These are phyloP conservation scores for Coemansia sp. DNA, from an alignment of 192 early-diverging fungal genomes.

Conservation along the genomic window DNA sequence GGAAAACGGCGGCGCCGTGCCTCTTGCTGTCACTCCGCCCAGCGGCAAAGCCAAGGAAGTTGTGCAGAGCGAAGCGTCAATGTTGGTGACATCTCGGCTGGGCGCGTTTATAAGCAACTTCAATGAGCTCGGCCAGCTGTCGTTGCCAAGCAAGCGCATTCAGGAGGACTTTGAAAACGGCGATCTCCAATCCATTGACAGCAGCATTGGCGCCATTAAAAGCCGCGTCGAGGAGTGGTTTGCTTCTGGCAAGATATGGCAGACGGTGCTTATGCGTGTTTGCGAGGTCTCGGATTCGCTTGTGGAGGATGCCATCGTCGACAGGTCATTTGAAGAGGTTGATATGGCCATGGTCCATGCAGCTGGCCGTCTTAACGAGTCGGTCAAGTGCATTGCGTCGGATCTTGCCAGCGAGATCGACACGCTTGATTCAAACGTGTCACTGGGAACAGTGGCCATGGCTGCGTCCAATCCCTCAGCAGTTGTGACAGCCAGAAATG, in stretches of 20 bases:
- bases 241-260: conserved; percentile 35
- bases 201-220: conserved; percentile 33
- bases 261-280: conserved; percentile 35
- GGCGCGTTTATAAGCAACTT: not conserved
- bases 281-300: conserved; percentile 33
- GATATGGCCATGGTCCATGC: conserved; percentile 48
- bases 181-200: conserved; percentile 28
- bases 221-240: conserved; percentile 28
- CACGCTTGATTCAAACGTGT: not conserved
- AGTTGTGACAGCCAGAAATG: conserved; percentile 10
- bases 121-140: conserved; percentile 3
- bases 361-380: conserved; percentile 37
- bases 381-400: conserved; percentile 7
- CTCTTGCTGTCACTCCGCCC: conserved; percentile 4
- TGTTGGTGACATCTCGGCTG: not conserved
- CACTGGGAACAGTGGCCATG: conserved; percentile 1
- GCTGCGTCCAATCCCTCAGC: not conserved
- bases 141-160: conserved; percentile 22
- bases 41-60: not conserved
- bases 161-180: conserved; percentile 26
- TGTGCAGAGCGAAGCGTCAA: conserved; percentile 1
- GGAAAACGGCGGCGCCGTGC: conserved; percentile 10
- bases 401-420: conserved; percentile 17
- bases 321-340: conserved; percentile 39
- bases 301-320: conserved; percentile 27